These are phyloP conservation scores for Neostapfia colusana DNA, from an alignment of 176 grass and related monocot species.

Conservation along the genomic window DNA sequence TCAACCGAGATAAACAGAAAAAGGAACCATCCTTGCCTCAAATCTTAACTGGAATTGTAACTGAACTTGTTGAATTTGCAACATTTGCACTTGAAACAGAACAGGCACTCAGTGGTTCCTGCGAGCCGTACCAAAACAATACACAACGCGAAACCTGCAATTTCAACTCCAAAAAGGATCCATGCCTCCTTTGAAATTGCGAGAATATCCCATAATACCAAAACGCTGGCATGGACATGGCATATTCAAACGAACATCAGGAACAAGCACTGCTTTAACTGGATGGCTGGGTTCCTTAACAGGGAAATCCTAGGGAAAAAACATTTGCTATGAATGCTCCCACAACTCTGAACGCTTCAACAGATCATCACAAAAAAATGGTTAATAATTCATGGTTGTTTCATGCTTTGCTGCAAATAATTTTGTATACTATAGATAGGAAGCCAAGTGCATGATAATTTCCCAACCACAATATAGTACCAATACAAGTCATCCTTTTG, in stretches of 20 bases:
- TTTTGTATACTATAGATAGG: not conserved
- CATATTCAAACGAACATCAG: not conserved
- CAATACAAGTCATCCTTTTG: slow-evolving; percentile 3
- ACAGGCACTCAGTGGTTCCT: too few relatives aligned
- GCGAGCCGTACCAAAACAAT: not conserved
- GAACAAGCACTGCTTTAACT: slow-evolving; percentile 11
- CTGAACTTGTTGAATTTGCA: too few relatives aligned
- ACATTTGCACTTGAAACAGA: too few relatives aligned
- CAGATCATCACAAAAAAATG: not conserved
- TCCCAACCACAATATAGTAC: not conserved
- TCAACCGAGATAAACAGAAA: too few relatives aligned
- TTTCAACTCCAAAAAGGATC: not conserved
- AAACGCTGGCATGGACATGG: not conserved
- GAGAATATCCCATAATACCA: not conserved
- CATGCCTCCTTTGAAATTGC: not conserved
- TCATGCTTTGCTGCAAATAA: not conserved
- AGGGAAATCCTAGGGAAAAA: not conserved
- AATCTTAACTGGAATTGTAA: too few relatives aligned
- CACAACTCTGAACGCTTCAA: not conserved
- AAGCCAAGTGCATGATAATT: not conserved
- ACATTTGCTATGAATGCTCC: not conserved
- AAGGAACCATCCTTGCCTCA: too few relatives aligned
- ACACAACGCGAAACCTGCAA: not conserved
- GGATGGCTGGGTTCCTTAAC: not conserved
- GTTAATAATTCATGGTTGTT: not conserved